These are phyloP conservation scores for Dactylonectria macrodidyma DNA, from an alignment of 2,329 filamentous ascomycete genomes.

Conservation along the genomic window DNA sequence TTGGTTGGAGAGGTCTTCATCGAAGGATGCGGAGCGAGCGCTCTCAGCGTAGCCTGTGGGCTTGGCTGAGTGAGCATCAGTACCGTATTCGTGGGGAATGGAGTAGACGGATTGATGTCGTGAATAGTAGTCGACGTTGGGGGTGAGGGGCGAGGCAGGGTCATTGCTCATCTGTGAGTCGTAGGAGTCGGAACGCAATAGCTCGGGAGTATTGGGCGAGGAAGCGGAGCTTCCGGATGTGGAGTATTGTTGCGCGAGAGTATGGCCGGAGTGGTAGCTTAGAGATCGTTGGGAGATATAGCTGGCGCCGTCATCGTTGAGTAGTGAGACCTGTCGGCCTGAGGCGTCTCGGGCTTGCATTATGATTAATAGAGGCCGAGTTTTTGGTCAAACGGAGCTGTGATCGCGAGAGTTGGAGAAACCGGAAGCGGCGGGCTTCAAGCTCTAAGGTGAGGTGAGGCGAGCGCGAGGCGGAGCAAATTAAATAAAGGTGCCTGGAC, in stretches of 20 bases:
- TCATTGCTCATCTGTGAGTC: constrained; percentile 72
- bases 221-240: constrained; percentile 59
- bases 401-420: constrained; percentile 19
- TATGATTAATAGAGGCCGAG: constrained; percentile 30
- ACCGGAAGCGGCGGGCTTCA: constrained; percentile 24
- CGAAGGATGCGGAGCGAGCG: constrained; percentile 65
- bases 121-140: constrained; percentile 61
- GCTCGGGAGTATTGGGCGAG: constrained; percentile 68
- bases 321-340: constrained; percentile 71
- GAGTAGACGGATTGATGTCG: constrained; percentile 58
- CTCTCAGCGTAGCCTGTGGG: constrained; percentile 59
- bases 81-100: constrained; percentile 52
- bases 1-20: constrained; percentile 61
- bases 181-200: constrained; percentile 73
- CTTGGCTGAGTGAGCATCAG: constrained; percentile 55
- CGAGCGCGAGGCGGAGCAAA: constrained; percentile 23
- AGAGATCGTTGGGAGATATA: constrained; percentile 42
- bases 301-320: constrained; percentile 66
- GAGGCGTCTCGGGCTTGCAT: constrained; percentile 71
- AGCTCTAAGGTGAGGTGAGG: constrained; percentile 24
- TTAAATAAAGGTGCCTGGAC: constrained; percentile 14
- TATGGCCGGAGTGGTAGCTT: constrained; percentile 55
- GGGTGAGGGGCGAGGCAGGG: constrained; percentile 69
- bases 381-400: constrained; percentile 3
- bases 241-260: constrained; percentile 52